These are phyloP conservation scores for Serendipita sp. DNA, from an alignment of 768 basidiomycete genomes.

Conservation along the genomic window DNA sequence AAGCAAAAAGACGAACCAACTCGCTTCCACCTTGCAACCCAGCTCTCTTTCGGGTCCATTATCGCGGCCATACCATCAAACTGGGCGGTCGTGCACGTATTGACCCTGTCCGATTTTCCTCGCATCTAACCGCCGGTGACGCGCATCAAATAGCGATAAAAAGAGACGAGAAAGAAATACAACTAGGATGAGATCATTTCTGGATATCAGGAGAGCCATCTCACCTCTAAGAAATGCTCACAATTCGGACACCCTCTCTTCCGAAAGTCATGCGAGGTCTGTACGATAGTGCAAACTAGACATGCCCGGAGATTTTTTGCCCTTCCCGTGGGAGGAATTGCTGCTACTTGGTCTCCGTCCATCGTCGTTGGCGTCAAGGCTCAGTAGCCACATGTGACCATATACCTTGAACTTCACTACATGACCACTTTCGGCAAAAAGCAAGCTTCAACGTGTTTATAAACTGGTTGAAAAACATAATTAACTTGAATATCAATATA, in stretches of 20 bases:
- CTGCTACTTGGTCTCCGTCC: constrained; percentile 14
- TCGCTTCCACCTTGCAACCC: constrained; percentile 95
- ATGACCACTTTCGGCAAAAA: too few species aligned
- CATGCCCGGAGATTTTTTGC: constrained; percentile 77
- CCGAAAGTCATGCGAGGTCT: constrained; percentile 66
- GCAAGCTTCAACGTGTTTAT: too few species aligned
- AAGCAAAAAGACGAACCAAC: constrained; percentile 41
- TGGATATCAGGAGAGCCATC: constrained; percentile 12
- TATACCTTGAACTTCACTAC: too few species aligned
- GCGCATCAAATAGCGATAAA: neutral
- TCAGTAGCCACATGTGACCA: neutral
- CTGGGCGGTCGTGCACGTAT: constrained; percentile 74
- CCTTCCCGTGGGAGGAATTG: constrained; percentile 42
- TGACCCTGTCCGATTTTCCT: constrained; percentile 65
- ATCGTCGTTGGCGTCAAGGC: neutral
- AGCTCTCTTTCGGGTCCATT: constrained; percentile 71
- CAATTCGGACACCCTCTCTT: constrained; percentile 90
- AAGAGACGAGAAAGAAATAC: neutral
- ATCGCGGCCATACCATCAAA: constrained; percentile 88
- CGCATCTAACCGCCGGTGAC: constrained; percentile 48
- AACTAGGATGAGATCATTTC: neutral
- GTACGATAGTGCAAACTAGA: constrained; percentile 82
- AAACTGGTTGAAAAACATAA: too few species aligned
- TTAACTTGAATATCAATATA: too few species aligned
- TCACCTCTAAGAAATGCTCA: constrained; percentile 82